Conservation (phyloP, 331 rosid species). For the Pyrus hybrid region DNA sequence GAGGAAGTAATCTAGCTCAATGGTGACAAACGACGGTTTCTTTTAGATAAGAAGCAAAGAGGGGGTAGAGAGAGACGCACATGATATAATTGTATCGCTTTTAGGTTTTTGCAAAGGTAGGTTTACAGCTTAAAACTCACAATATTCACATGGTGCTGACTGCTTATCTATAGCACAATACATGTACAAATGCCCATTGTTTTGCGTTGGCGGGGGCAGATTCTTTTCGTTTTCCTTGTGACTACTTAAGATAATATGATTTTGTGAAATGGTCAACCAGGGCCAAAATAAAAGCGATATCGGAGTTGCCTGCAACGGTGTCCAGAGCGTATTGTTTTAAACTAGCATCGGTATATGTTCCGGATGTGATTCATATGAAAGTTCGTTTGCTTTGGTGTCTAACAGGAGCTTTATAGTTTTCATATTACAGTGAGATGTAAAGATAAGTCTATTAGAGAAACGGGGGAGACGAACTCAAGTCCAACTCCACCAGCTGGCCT, state of each 20-base stretch:
- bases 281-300: background rate
- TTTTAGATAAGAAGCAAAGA: background rate
- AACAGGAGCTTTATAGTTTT: background rate
- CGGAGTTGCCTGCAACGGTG: background rate
- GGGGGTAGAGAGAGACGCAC: background rate
- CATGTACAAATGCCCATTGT: background rate
- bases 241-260: background rate
- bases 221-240: background rate
- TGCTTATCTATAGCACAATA: background rate
- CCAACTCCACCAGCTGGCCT: background rate
- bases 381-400: background rate
- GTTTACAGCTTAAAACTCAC: conserved; percentile 1
- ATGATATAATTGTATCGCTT: background rate
- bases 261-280: background rate
- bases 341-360: too few relatives aligned
- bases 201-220: background rate
- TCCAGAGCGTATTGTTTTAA: too few relatives aligned
- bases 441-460: too few relatives aligned
- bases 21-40: background rate
- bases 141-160: background rate
- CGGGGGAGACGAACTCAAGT: too few relatives aligned
- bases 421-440: too few relatives aligned
- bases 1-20: background rate
- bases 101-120: background rate
- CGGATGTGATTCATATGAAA: too few relatives aligned